phyloP scores from a whole-genome alignment of 2,329 filamentous ascomycete genomes.

The Elsinoe perseae region DNA sequence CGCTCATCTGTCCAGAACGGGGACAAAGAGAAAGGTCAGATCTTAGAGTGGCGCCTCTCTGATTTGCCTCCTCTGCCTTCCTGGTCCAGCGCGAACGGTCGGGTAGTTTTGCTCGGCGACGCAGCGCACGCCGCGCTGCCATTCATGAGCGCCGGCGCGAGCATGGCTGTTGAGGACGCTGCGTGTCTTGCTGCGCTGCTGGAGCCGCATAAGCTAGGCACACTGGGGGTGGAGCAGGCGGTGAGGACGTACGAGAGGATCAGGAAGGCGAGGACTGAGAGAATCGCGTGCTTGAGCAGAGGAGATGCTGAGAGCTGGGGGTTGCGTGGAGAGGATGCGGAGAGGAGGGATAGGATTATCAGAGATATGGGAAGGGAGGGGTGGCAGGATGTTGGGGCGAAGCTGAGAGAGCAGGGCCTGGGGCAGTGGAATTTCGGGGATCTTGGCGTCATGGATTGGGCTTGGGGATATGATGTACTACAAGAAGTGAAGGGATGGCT shows the following conservation, averaged over 20 bases:
- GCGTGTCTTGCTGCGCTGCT: constrained; percentile 40
- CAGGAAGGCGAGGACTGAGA: neutral
- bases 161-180: constrained; percentile 55
- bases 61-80: constrained; percentile 16
- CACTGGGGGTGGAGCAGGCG: neutral
- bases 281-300: neutral
- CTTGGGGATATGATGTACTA: constrained; percentile 10
- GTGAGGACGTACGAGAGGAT: neutral
- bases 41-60: constrained; percentile 2
- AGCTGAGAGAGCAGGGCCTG: constrained; percentile 3
- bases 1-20: neutral
- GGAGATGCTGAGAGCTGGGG: constrained; percentile 5
- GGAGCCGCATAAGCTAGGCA: neutral
- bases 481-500: neutral
- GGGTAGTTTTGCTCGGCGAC: constrained; percentile 55
- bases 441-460: neutral
- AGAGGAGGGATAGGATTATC: constrained; percentile 2
- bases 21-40: neutral
- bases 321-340: neutral
- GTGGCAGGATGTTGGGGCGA: neutral
- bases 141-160: constrained; percentile 52
- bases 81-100: constrained; percentile 50
- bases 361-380: neutral
- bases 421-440: constrained; percentile 4
- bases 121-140: constrained; percentile 58